Evolutionary conservation across 2,329 filamentous ascomycete genomes (phyloP).

Genomic region (Aspergillus novofumigatus): DNA sequence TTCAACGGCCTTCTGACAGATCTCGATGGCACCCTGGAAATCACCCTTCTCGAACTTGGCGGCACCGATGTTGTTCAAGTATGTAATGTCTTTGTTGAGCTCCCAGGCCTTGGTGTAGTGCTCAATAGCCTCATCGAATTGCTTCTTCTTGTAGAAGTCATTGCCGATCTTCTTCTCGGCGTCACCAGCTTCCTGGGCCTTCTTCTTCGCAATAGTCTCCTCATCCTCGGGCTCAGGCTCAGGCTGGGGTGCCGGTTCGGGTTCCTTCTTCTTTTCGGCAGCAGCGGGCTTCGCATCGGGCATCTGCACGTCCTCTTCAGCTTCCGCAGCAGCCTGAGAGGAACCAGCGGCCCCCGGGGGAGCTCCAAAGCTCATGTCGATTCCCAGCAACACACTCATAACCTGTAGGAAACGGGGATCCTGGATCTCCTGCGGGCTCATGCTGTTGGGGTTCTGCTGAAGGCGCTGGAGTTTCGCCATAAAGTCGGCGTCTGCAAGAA

Average conservation of each 20-base stretch:
- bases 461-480: constrained; percentile 84
- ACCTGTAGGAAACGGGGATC: constrained; percentile 93
- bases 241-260: constrained; percentile 59
- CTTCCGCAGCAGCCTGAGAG: constrained; percentile 44
- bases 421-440: constrained; percentile 69
- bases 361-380: constrained; percentile 75
- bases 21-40: constrained; percentile 78
- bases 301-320: constrained; percentile 74
- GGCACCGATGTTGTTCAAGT: constrained; percentile 92
- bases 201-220: constrained; percentile 76
- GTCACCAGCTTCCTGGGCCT: constrained; percentile 88
- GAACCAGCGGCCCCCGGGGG: constrained; percentile 46
- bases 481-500: constrained; percentile 78
- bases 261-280: constrained; percentile 52
- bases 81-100: constrained; percentile 90
- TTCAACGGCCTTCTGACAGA: constrained; percentile 82
- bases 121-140: constrained; percentile 90
- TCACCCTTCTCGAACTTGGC: constrained; percentile 96
- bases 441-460: constrained; percentile 72
- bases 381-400: constrained; percentile 85
- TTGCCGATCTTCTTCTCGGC: constrained; percentile 93
- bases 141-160: constrained; percentile 95
- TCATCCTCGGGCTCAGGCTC: constrained; percentile 71
- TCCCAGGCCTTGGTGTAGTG: constrained; percentile 97
- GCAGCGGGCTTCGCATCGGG: constrained; percentile 58